Percentiles rank a stretch among this genome's conserved stretches.
phyloP scores from a whole-genome alignment of 2,329 filamentous ascomycete genomes.

The Colletotrichum musicola region DNA sequence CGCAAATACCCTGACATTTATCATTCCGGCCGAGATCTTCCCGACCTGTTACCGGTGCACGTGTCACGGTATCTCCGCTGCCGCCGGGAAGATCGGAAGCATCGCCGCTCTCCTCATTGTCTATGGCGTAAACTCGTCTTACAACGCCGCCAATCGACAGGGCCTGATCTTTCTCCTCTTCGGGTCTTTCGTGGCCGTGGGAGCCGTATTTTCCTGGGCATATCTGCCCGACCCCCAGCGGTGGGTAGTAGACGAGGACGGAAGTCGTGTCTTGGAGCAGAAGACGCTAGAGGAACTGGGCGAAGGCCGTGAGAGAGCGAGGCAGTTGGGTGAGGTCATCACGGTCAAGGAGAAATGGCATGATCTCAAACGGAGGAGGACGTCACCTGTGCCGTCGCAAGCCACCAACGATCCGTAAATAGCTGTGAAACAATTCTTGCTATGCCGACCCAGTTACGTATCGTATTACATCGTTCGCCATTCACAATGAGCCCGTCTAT shows the following conservation, averaged over 20 bases:
- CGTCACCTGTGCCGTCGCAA: conserved; percentile 21
- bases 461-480: no score
- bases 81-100: conserved; percentile 69
- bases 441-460: no score
- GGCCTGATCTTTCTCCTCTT: conserved; percentile 65
- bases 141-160: conserved; percentile 56
- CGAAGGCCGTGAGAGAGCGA: conserved; percentile 60
- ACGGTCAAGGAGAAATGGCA: conserved; percentile 58
- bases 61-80: conserved; percentile 72
- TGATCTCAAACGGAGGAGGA: conserved; percentile 52
- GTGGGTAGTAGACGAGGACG: conserved; percentile 50
- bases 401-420: conserved; percentile 10
- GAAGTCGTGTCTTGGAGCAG: conserved; percentile 54
- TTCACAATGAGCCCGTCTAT: no score
- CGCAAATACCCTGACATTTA: conserved; percentile 73
- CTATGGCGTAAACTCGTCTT: conserved; percentile 62
- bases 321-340: conserved; percentile 58
- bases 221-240: conserved; percentile 64
- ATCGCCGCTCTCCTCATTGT: conserved; percentile 65
- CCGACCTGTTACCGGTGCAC: conserved; percentile 73
- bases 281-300: conserved; percentile 65
- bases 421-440: no score
- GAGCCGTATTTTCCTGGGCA: conserved; percentile 64
- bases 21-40: conserved; percentile 75
- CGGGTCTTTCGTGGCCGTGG: conserved; percentile 61